phyloP scores from a whole-genome alignment of 1,284 basidiomycete species.

The Cutaneotrichosporon sp. region DNA sequence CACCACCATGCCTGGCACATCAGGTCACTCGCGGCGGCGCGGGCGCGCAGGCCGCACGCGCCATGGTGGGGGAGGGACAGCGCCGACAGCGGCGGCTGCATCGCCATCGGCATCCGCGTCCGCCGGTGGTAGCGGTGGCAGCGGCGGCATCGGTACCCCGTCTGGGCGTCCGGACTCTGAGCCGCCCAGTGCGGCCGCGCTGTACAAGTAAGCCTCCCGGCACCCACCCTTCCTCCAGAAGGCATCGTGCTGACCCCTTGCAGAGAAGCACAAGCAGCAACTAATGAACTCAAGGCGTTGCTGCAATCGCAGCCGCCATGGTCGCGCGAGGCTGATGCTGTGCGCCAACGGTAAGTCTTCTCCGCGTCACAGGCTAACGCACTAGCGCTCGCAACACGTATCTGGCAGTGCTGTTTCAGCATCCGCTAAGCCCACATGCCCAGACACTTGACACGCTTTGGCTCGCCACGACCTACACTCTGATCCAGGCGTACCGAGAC shows the following conservation, averaged over 20 bases:
- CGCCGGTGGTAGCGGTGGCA: background rate
- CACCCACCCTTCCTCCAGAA: too few species aligned
- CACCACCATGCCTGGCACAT: constrained; percentile 6
- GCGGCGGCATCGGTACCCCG: too few species aligned
- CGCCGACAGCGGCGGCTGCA: background rate
- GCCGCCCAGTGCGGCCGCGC: constrained; percentile 3
- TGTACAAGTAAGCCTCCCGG: constrained; percentile 9
- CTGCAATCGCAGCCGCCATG: constrained; percentile 68
- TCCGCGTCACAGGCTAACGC: background rate
- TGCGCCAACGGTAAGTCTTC: constrained; percentile 67
- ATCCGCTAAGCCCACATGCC: constrained; percentile 68
- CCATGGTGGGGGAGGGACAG: background rate
- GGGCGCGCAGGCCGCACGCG: constrained; percentile 2
- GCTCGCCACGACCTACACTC: constrained; percentile 84
- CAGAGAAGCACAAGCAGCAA: constrained; percentile 20
- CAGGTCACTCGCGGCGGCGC: constrained; percentile 8
- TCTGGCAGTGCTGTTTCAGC: constrained; percentile 65
- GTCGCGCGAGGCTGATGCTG: constrained; percentile 75
- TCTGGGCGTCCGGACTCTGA: background rate
- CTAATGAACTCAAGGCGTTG: constrained; percentile 33
- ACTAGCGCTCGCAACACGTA: constrained; percentile 70
- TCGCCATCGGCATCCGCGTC: background rate
- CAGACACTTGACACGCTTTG: constrained; percentile 79
- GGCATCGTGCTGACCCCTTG: background rate
- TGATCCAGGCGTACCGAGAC: constrained; percentile 78